Conservation (phyloP, 148 eudicot species). For the Silene uniflora region DNA sequence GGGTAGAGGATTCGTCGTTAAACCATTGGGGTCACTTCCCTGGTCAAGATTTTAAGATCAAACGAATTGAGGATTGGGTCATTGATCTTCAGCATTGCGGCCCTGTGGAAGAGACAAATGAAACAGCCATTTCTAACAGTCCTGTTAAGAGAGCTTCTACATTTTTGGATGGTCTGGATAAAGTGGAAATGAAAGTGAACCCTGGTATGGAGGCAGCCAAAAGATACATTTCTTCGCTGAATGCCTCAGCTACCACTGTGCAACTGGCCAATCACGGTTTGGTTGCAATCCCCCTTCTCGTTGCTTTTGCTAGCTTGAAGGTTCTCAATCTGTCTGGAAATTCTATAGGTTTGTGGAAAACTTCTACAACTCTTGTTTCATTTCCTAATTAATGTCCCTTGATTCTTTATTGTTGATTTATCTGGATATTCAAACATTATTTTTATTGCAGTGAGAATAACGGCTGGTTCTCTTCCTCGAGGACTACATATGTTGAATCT, state of each 20-base stretch:
- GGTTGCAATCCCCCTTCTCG: constrained; percentile 77
- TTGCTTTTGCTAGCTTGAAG: constrained; percentile 82
- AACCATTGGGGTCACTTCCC: constrained; percentile 37
- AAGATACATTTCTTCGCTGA: constrained; percentile 72
- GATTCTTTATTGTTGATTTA: not conserved
- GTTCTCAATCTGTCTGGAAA: constrained; percentile 84
- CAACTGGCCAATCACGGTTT: constrained; percentile 87
- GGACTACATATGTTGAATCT: constrained; percentile 81
- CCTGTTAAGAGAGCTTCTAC: constrained; percentile 21
- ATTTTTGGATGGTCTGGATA: constrained; percentile 32
- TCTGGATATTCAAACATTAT: not conserved
- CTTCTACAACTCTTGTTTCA: not conserved
- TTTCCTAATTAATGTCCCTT: not conserved
- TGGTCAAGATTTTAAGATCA: constrained; percentile 47
- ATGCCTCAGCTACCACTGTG: constrained; percentile 56
- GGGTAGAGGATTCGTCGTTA: constrained; percentile 36
- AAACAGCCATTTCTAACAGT: constrained; percentile 19
- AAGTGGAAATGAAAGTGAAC: constrained; percentile 37
- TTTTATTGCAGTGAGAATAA: constrained; percentile 58
- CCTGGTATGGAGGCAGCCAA: constrained; percentile 74
- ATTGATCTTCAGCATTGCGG: constrained; percentile 59
- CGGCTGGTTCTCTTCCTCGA: constrained; percentile 92
- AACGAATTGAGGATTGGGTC: constrained; percentile 80
- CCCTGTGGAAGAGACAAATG: constrained; percentile 51
- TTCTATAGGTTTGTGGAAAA: constrained; percentile 59